Evolutionary conservation across 1,139 yeast genomes (phyloP), one percentile per base, ranked within the genome.

Genomic region (Sugiyamaella paludigena): DNA sequence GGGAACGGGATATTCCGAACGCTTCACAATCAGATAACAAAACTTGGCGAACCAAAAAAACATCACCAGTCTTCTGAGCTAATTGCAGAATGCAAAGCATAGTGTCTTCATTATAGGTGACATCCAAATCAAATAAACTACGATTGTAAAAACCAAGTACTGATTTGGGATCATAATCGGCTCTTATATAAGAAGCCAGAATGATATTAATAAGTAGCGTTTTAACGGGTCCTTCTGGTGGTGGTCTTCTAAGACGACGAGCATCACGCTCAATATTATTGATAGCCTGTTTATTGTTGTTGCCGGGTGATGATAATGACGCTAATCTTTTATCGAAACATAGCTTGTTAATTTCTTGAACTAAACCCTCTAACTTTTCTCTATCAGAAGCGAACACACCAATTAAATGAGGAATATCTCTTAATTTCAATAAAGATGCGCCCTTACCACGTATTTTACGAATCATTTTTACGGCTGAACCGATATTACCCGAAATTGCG

Each of bases 191-290:
- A 9, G 55, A 54, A 7, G 50, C 48, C 26, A 61, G 48, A 11
- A 63, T 42, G 31, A 65, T 37, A 36, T 63, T 64, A 40, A 63
- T 52, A 29, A 63, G 42, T 9, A 66, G 54, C 1, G 64, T 58
- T 28, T 58, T 56, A 16, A 58, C 59, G 5, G 58, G 50, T 13
- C 49, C 54, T 34, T 55, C 43, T 15, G 58, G 49, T 2, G 42
- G 26, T 2, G 58, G 40, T 11, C 57, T 57, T 7, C 40, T 40
- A 12, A 7, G 7, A 19, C 30, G 28, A 10, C 27, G 12, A n/a
- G 34, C 16, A 12, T 42, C 35, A 4, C 12, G n/a, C 5, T 26
- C 28, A 35, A 42, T 19, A 9, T 28, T 29, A 8, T 36, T 42
- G 24, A 19, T n/a, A n/a, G n/a, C 24, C 5, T 5, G 24, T 19